phyloP scores from a whole-genome alignment of 352 stramenopile species.

The Pythium coloratum region DNA sequence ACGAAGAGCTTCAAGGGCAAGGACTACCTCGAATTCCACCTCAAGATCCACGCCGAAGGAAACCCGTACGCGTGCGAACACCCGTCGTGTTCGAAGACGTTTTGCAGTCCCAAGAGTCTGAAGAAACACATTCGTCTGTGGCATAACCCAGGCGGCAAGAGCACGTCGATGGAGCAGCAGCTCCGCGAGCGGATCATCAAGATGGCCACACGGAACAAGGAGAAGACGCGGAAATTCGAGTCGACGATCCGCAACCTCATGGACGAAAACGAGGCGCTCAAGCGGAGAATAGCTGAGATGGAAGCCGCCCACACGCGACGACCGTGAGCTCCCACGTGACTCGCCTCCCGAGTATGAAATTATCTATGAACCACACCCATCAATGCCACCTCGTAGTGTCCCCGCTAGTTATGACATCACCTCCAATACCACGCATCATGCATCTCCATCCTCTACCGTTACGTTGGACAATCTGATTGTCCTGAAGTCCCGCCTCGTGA shows the following conservation, averaged over 20 bases:
- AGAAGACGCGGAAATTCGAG: slow-evolving; percentile 82
- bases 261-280: slow-evolving; percentile 76
- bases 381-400: neutral
- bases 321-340: neutral
- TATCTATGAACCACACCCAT: slow-evolving; percentile 19
- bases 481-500: no score
- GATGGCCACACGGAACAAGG: slow-evolving; percentile 82
- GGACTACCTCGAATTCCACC: slow-evolving; percentile 81
- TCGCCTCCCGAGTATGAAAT: neutral
- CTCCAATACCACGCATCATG: neutral
- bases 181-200: slow-evolving; percentile 85
- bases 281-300: slow-evolving; percentile 63
- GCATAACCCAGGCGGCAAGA: slow-evolving; percentile 81
- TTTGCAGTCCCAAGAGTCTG: slow-evolving; percentile 81
- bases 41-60: slow-evolving; percentile 84
- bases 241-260: slow-evolving; percentile 73
- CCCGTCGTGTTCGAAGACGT: slow-evolving; percentile 80
- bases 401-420: neutral
- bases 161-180: slow-evolving; percentile 84
- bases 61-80: slow-evolving; percentile 82
- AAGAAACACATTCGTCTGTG: slow-evolving; percentile 85
- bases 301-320: slow-evolving; percentile 31
- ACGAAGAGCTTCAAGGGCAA: slow-evolving; percentile 89
- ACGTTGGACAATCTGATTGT: neutral
- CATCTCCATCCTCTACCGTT: neutral